Base-by-base conservation (phyloP, 2,329 filamentous ascomycete species). In the Sclerotinia glacialis region DNA sequence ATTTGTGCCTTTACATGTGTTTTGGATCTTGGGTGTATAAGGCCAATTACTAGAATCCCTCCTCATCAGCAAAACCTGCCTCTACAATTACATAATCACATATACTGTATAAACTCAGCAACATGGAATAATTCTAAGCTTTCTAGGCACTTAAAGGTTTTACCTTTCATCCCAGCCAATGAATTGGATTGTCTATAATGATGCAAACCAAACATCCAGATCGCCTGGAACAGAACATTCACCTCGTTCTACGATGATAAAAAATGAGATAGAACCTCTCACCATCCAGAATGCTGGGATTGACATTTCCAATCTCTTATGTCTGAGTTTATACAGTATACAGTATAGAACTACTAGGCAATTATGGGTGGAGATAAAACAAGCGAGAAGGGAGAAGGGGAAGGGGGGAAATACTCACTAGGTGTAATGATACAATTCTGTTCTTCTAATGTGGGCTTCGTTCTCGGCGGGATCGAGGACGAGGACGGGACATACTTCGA, bases 381-480 rank as follows among this genome's bases (percentile, higher is more conserved):
- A 26, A 16, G 12, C 8, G 23, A 28, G n/a, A 4, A 14, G 23
- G 14, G 6, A 21, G 26, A 16, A 18, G 16, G 14, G 23, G 46
- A 21, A 26, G 16, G 49, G 23, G 37, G 63, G 64, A 46, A 64
- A 68, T 69, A 70, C 70, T 67, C 77, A 83, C 82, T 86, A 86
- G 40, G 83, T 85, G 70, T 86, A 86, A 72, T 86, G 81, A 72
- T 81, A 82, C 5, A 86, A 73, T 2, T 78, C 77, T 0, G 83
- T 85, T 40, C 83, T 78, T 63, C 78, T 77, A 66, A 85, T 79
- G 71, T 85, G 78, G 16, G 78, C 69, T 83, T 78, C 76, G 69
- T 83, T 84, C 69, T 85, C 83, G 53, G 76, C 71, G 0, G 78
- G 71, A 37, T 79, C 78, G 21, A 86, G 74, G 3, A 85, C 74